A percentile compares a stretch with the other conserved stretches of the same genome.
Evolutionary conservation across 2,329 filamentous ascomycete species (phyloP).

Genomic region (Akanthomyces uredinophilus): DNA sequence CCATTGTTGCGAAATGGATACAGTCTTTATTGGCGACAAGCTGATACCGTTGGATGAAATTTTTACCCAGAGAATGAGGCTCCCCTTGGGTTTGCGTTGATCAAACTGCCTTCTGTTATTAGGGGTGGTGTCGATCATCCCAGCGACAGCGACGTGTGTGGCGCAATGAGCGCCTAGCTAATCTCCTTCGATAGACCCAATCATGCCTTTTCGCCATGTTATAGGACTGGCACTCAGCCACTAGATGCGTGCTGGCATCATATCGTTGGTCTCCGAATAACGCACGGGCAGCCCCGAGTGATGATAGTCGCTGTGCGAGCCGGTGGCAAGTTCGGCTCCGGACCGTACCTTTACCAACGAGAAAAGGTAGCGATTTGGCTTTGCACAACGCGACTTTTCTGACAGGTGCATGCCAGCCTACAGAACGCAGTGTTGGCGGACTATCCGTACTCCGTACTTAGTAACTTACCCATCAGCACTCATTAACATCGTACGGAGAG

Average conservation of each 20-base stretch:
- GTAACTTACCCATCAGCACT: no score
- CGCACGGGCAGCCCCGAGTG: background rate
- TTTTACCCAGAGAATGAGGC: background rate
- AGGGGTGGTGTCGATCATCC: background rate
- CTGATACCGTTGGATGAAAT: background rate
- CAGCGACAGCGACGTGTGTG: background rate
- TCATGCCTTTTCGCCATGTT: background rate
- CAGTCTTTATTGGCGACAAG: no score
- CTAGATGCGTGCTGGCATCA: no score
- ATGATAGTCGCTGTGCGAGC: no score
- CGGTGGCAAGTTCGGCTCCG: no score
- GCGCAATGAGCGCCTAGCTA: background rate
- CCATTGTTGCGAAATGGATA: background rate
- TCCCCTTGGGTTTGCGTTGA: background rate
- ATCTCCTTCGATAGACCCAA: background rate
- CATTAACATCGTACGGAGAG: background rate
- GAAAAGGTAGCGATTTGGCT: background rate
- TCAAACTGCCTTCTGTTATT: background rate
- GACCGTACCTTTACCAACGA: background rate
- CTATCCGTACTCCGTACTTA: no score
- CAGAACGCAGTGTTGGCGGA: background rate
- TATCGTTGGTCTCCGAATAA: background rate
- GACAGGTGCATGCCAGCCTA: background rate
- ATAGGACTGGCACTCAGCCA: background rate
- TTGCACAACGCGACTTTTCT: background rate